A percentile compares a stretch with the other conserved stretches of the same genome.
Evolutionary conservation across 768 basidiomycete species (phyloP).

Genomic region (Boletus tomentosulus): DNA sequence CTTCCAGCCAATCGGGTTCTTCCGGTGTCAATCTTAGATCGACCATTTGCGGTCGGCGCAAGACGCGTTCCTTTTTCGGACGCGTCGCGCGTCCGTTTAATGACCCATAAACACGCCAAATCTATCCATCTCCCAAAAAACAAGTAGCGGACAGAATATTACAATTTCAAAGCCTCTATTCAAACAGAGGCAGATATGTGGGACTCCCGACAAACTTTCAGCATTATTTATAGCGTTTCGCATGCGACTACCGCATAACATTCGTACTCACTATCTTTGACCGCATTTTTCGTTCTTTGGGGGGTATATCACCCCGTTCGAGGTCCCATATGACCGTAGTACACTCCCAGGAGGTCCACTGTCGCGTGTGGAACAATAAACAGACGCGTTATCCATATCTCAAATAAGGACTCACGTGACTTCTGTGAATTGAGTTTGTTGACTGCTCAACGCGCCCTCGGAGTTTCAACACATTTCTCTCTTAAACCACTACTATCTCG

Average conservation of each 20-base stretch:
- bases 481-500: slow-evolving; percentile 48
- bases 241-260: slow-evolving; percentile 12
- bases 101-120: slow-evolving; percentile 26
- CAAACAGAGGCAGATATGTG: slow-evolving; percentile 17
- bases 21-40: slow-evolving; percentile 33
- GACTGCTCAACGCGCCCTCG: slow-evolving; percentile 38
- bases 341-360: neutral
- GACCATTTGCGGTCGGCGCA: slow-evolving; percentile 32
- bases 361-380: slow-evolving; percentile 6
- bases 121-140: slow-evolving; percentile 28
- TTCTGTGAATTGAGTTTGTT: slow-evolving; percentile 38
- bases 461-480: slow-evolving; percentile 39
- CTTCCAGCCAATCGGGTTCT: slow-evolving; percentile 11
- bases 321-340: neutral
- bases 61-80: slow-evolving; percentile 39
- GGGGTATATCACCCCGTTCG: slow-evolving; percentile 10
- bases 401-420: slow-evolving; percentile 35
- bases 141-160: slow-evolving; percentile 28
- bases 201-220: slow-evolving; percentile 11
- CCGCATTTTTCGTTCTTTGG: slow-evolving; percentile 18
- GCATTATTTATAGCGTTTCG: slow-evolving; percentile 17
- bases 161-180: slow-evolving; percentile 13
- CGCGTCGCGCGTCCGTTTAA: slow-evolving; percentile 27
- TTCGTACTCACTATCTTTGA: slow-evolving; percentile 6
- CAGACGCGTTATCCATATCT: slow-evolving; percentile 24